Percentiles rank a stretch among this genome's conserved stretches.
These are phyloP conservation scores for Moesziomyces antarcticus DNA, from an alignment of 1,284 basidiomycete species.

Conservation along the genomic window DNA sequence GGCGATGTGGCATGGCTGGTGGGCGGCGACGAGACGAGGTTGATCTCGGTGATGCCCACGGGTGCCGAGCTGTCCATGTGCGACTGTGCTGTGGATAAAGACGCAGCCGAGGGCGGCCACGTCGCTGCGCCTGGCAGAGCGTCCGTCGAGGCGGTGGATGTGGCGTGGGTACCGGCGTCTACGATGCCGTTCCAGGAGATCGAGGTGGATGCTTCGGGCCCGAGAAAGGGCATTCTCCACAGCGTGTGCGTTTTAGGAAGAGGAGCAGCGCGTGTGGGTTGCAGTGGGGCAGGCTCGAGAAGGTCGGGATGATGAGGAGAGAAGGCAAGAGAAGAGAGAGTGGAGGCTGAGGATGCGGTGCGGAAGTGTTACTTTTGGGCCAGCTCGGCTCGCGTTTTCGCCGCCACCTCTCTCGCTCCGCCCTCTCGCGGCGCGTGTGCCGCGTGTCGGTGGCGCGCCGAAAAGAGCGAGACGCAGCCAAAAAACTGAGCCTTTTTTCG, in stretches of 20 bases:
- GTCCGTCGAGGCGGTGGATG: neutral
- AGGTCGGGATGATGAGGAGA: conserved; percentile 1
- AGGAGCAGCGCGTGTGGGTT: too few relatives aligned
- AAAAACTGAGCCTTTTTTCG: conserved; percentile 1
- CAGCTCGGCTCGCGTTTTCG: conserved; percentile 11
- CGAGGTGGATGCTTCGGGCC: conserved; percentile 2
- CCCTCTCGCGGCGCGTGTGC: neutral
- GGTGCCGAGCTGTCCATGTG: conserved; percentile 27
- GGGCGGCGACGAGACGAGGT: conserved; percentile 28
- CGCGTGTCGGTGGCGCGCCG: too few relatives aligned
- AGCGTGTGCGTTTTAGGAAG: too few relatives aligned
- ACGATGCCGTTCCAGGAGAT: conserved; percentile 21
- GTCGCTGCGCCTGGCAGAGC: conserved; percentile 15
- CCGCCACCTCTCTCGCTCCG: conserved; percentile 16
- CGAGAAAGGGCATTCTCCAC: conserved; percentile 18
- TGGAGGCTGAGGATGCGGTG: neutral
- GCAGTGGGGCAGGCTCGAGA: neutral
- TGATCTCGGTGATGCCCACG: conserved; percentile 24
- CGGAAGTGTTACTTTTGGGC: conserved; percentile 35
- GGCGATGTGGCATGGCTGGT: conserved; percentile 32
- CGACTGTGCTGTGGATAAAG: conserved; percentile 10
- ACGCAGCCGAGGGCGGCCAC: conserved; percentile 27
- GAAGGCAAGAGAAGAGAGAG: conserved; percentile 5
- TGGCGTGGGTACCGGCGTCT: neutral
- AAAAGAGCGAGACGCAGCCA: neutral